Base-by-base conservation (phyloP, 2,329 filamentous ascomycete genomes). In the Balansia obtecta region DNA sequence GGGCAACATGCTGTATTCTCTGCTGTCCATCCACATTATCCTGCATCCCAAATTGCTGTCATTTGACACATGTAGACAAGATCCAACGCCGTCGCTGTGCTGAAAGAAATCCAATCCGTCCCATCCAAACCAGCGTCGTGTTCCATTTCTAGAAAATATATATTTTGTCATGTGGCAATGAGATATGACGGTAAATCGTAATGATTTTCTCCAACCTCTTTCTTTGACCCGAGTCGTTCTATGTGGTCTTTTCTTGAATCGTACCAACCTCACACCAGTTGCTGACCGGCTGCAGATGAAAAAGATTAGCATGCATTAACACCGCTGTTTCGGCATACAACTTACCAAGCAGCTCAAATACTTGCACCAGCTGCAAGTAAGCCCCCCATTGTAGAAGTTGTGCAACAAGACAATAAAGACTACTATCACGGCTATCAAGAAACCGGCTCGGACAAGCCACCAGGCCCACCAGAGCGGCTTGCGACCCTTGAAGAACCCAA, bases 401-500 rank as follows among this genome's bases (percentile, higher is more conserved):
- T 89, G 82, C 53, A 97, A 67, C 49, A 98, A 72, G 43, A 96
- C 70, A 54, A 95, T 86, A 64, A 97, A 96, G 1, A 85, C 84
- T 40, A 95, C 77, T 37, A 95, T 73, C 34, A 90, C 85, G n/a
- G 82, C 77, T 8, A 95, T 77, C 48, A 98, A 71, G 22, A 85
- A 83, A 0, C 77, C 88, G 1, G 79, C 86, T 16, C 93, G 80
- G 30, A 97, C 76, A 20, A 95, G 68, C 91, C 91, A 97, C 93
- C 93, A 98, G 6, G 73, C 85, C 93, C 93, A 98, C 93, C 93
- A 98, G 8, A 95, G 74, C 20, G 86, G 85, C 65, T 95, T 95
- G 16, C 93, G 79, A 18, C 88, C 88, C 65, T 90, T 91, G 71
- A 97, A 97, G 68, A 96, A 96, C 6, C 80, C 82, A 4, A 82